Evolutionary conservation across 2,329 filamentous ascomycete genomes (phyloP), one percentile per base, ranked within the genome.

Genomic region (Paecilomyces fulvus): DNA sequence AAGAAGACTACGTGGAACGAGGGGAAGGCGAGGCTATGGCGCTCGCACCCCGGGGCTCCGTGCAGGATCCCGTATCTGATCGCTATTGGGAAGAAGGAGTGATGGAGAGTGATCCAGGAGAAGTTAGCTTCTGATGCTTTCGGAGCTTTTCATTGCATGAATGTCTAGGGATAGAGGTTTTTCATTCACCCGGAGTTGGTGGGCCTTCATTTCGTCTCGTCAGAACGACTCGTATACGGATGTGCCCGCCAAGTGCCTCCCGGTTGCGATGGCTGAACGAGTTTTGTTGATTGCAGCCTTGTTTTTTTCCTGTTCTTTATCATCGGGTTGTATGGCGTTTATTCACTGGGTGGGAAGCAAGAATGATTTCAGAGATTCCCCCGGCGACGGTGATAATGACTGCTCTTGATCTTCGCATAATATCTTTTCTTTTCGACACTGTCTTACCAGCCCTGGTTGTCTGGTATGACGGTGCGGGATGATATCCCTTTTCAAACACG

Each of bases 1-100:
- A 73, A 30, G 70, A 76, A 52, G 72, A 79, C 46, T 73, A 73
- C 51, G 66, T 74, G 33, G 75, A 78, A 61, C 67, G 73, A 30
- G 73, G 73, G 2, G 74, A 77, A 58, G 73, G 72, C 14, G 74
- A 76, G 58, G 72, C 68, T 7, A 69, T 74, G 59, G 68, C 69
- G 1, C 63, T 73, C 14, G 67, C 68, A 43, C 69, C 69, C 33
- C 69, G 69, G 51, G 62, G 65, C 43, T 61, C 70, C 2, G 68
- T 65, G 21, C 64, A 65, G 33, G 66, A 73, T 30, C 58, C 59
- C 5, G 53, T 63, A 3, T 66, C 66, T 4, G 67, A 71, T 56
- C 67, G 68, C 21, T 73, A 65, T 49, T 75, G 72, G 71, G 71
- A 74, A 54, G 73, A 76, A 31, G 68, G 58, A n/a, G 69, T 75